A percentile compares a stretch with the other conserved stretches of the same genome.
These are phyloP conservation scores for Drosera spatulata DNA, from an alignment of 179 eudicot species.

Conservation along the genomic window DNA sequence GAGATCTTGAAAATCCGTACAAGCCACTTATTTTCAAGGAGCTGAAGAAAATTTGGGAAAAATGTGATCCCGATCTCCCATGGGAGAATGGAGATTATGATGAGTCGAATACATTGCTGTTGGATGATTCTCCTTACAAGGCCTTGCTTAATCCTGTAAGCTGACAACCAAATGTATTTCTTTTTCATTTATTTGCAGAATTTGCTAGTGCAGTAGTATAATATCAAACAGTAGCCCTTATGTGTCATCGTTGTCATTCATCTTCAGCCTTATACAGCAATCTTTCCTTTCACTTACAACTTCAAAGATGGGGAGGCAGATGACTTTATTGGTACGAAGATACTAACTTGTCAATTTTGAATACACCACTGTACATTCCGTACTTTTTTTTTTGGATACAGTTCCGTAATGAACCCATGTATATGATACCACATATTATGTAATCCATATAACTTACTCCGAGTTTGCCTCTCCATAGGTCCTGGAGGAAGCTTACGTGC, in stretches of 20 bases:
- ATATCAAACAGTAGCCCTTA: neutral
- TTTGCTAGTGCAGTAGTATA: neutral
- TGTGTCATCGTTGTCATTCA: neutral
- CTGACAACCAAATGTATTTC: constrained; percentile 6
- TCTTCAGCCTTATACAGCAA: constrained; percentile 57
- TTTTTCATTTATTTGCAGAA: neutral
- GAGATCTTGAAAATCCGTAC: constrained; percentile 60
- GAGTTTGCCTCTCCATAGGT: constrained; percentile 25
- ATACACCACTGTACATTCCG: too few species aligned
- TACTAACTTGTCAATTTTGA: too few species aligned
- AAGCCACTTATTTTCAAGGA: constrained; percentile 76
- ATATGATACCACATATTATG: too few species aligned
- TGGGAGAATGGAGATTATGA: constrained; percentile 65
- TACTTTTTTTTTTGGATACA: too few species aligned
- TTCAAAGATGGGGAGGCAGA: constrained; percentile 43
- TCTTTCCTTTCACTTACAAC: constrained; percentile 60
- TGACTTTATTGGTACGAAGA: constrained; percentile 51
- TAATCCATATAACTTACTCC: neutral
- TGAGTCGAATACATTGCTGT: constrained; percentile 69
- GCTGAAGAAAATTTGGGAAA: constrained; percentile 69
- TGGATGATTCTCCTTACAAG: constrained; percentile 96
- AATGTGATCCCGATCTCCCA: constrained; percentile 32
- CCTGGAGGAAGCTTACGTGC: constrained; percentile 68
- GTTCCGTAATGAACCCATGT: too few species aligned
- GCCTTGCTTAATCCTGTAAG: constrained; percentile 93